Conservation (phyloP, 2,329 filamentous ascomycete genomes). For the Trichoderma cornu-damae region DNA sequence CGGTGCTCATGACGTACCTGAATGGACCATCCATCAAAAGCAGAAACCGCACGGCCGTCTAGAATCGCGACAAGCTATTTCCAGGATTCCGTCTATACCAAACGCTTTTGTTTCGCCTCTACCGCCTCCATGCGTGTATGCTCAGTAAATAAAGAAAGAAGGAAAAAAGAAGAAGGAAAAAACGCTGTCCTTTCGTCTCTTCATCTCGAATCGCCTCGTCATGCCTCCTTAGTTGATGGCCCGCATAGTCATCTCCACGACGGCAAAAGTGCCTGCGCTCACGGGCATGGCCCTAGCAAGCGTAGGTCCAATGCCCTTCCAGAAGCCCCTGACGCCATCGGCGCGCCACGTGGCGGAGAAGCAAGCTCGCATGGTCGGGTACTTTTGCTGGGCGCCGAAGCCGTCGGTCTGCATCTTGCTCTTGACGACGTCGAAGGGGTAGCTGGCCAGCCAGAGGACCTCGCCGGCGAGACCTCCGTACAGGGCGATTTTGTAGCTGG, state of each 20-base stretch:
- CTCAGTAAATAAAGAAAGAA: no score
- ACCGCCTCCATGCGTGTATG: neutral
- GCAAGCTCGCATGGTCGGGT: slow-evolving; percentile 79
- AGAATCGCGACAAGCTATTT: slow-evolving; percentile 1
- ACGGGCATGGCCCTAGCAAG: slow-evolving; percentile 94
- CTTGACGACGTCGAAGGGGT: slow-evolving; percentile 97
- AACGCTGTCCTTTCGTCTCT: neutral
- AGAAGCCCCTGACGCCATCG: slow-evolving; percentile 81
- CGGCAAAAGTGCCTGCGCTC: slow-evolving; percentile 93
- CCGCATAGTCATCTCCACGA: slow-evolving; percentile 63
- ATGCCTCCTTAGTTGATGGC: slow-evolving; percentile 45
- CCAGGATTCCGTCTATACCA: neutral
- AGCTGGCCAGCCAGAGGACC: slow-evolving; percentile 86
- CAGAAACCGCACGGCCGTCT: neutral
- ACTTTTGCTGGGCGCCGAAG: slow-evolving; percentile 67
- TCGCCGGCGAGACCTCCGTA: slow-evolving; percentile 94
- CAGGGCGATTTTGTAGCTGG: slow-evolving; percentile 77
- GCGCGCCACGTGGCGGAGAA: slow-evolving; percentile 74
- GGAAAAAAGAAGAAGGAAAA: no score
- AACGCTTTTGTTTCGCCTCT: neutral
- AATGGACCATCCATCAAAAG: neutral
- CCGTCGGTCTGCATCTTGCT: slow-evolving; percentile 99
- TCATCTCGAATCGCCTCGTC: neutral
- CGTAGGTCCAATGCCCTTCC: slow-evolving; percentile 89
- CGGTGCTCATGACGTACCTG: neutral